phyloP scores from a whole-genome alignment of 2,329 filamentous ascomycete genomes.

The Penicillium janthinellum region DNA sequence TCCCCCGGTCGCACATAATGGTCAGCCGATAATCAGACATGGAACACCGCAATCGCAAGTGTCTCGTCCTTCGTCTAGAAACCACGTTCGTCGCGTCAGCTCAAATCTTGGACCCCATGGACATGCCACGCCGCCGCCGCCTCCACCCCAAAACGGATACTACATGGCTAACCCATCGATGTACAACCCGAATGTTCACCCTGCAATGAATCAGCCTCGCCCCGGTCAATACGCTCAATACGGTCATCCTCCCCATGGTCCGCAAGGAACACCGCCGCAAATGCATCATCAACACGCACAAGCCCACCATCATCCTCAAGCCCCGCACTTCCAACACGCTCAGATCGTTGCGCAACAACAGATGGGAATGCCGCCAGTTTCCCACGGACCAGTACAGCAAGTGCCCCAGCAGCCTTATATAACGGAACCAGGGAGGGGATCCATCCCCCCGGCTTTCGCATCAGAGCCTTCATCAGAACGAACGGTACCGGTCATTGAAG shows the following conservation, averaged over 20 bases:
- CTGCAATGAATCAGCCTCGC: slow-evolving; percentile 49
- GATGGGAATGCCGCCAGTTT: slow-evolving; percentile 38
- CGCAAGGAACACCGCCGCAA: slow-evolving; percentile 37
- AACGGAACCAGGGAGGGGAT: slow-evolving; percentile 74
- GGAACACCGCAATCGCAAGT: slow-evolving; percentile 80
- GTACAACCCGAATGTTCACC: slow-evolving; percentile 68
- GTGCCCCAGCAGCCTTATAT: slow-evolving; percentile 70
- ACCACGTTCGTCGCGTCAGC: slow-evolving; percentile 73
- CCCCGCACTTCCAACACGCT: slow-evolving; percentile 46
- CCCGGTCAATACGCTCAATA: slow-evolving; percentile 47
- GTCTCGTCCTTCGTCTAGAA: slow-evolving; percentile 78
- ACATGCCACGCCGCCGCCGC: slow-evolving; percentile 61
- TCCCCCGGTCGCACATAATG: slow-evolving; percentile 76
- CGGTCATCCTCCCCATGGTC: slow-evolving; percentile 46
- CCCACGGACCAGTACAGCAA: slow-evolving; percentile 49
- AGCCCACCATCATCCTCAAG: slow-evolving; percentile 42
- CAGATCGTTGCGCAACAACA: slow-evolving; percentile 30
- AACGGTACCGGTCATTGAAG: slow-evolving; percentile 61
- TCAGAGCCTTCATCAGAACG: slow-evolving; percentile 58
- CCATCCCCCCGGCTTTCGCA: slow-evolving; percentile 70
- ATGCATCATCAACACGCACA: slow-evolving; percentile 29
- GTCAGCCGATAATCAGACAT: slow-evolving; percentile 70
- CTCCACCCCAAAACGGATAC: slow-evolving; percentile 62
- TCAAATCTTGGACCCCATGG: slow-evolving; percentile 71
- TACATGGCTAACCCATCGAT: slow-evolving; percentile 86